Evolutionary conservation across 176 grass and related monocot species (phyloP).

Genomic region (Carex pumila): DNA sequence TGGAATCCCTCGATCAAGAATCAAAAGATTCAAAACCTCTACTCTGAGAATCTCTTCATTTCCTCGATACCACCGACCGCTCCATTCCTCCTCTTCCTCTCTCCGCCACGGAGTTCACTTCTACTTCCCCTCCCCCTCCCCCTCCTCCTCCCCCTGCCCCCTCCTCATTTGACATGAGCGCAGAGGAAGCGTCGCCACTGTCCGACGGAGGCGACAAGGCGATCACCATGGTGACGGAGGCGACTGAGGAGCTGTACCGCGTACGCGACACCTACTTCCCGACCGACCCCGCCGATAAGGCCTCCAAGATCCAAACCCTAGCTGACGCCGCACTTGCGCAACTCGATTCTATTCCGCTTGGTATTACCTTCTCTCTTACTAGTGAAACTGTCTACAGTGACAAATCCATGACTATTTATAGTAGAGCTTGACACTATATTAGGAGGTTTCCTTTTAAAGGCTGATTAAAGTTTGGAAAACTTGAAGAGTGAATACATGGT

Average conservation of each 20-base stretch:
- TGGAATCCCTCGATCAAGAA: background rate
- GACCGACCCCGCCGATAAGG: slow-evolving; percentile 48
- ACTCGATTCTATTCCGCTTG: slow-evolving; percentile 49
- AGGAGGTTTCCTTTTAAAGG: background rate
- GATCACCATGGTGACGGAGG: slow-evolving; percentile 28
- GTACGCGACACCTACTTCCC: slow-evolving; percentile 83
- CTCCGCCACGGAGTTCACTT: background rate
- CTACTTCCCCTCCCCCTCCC: background rate
- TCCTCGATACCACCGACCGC: background rate
- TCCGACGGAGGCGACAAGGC: background rate
- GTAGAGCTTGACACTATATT: background rate
- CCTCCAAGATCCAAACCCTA: slow-evolving; percentile 38
- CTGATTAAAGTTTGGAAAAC: background rate
- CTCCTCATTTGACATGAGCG: slow-evolving; percentile 3
- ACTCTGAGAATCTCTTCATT: background rate
- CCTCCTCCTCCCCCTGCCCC: too few species aligned
- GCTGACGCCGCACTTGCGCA: slow-evolving; percentile 40
- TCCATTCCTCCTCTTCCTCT: background rate
- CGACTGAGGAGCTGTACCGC: slow-evolving; percentile 56
- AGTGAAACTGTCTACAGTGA: background rate
- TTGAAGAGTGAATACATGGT: background rate
- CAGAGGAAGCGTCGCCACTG: background rate
- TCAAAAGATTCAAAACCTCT: background rate
- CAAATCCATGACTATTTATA: too few species aligned
- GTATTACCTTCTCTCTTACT: slow-evolving; percentile 19